Evolutionary conservation across 2,329 filamentous ascomycete species (phyloP).

Genomic region (Diaporthe sp.): DNA sequence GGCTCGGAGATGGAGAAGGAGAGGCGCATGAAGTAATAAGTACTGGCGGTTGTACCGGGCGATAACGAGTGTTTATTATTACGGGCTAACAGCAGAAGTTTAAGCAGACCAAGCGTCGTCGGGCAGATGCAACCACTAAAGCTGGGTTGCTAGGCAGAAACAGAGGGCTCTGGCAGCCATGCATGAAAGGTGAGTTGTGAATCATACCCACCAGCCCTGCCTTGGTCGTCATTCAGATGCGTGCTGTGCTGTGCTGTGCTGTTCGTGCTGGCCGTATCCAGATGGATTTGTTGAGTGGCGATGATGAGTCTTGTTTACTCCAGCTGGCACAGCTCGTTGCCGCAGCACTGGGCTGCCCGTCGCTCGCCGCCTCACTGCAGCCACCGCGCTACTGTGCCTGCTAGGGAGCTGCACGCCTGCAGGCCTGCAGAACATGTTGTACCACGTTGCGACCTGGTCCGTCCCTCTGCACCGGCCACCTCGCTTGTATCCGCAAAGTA

Average conservation of each 20-base stretch:
- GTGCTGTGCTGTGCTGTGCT: conserved; percentile 20
- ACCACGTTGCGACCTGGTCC: neutral
- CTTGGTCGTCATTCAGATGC: neutral
- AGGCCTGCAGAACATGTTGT: conserved; percentile 10
- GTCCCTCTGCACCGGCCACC: neutral
- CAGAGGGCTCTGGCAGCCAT: conserved; percentile 22
- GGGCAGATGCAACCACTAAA: conserved; percentile 2
- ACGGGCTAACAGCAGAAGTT: conserved; percentile 15
- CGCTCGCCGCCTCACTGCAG: conserved; percentile 10
- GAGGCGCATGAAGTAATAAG: conserved; percentile 33
- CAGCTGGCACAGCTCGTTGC: conserved; percentile 21
- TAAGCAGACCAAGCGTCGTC: conserved; percentile 17
- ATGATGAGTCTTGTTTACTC: conserved; percentile 25
- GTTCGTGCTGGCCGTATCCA: conserved; percentile 1
- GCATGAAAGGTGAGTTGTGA: conserved; percentile 25
- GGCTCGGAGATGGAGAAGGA: conserved; percentile 20
- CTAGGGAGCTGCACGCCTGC: neutral
- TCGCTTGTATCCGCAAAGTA: conserved; percentile 13
- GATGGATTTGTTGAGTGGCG: conserved; percentile 17
- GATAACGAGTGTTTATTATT: conserved; percentile 36
- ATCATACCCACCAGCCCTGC: conserved; percentile 23
- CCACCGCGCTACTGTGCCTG: conserved; percentile 14
- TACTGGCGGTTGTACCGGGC: conserved; percentile 23
- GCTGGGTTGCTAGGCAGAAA: conserved; percentile 28
- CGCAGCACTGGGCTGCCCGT: conserved; percentile 15